Evolutionary conservation across 1,284 basidiomycete species (phyloP).

Genomic region (Ustilago esculenta): DNA sequence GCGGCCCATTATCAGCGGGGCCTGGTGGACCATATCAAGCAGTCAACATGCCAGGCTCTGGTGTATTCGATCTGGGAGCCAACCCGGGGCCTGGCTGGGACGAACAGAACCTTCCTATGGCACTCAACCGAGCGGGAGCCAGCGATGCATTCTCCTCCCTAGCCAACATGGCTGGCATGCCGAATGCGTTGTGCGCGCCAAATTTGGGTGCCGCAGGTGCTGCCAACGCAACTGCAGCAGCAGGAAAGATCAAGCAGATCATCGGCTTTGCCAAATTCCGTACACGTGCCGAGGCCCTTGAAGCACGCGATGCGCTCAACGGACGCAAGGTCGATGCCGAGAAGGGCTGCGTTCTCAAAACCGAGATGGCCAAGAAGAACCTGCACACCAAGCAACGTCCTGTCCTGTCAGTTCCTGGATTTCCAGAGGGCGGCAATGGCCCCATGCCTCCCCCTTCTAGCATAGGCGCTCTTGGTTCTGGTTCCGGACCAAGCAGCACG

Average conservation of each 20-base stretch:
- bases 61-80: slow-evolving; percentile 33
- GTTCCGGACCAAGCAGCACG: slow-evolving; percentile 8
- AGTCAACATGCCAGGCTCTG: slow-evolving; percentile 55
- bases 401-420: slow-evolving; percentile 23
- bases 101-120: slow-evolving; percentile 48
- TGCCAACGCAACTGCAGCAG: slow-evolving; percentile 24
- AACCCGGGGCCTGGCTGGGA: slow-evolving; percentile 37
- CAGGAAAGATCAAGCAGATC: slow-evolving; percentile 76
- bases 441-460: slow-evolving; percentile 18
- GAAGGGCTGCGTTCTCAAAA: slow-evolving; percentile 91
- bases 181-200: slow-evolving; percentile 25
- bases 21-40: slow-evolving; percentile 56
- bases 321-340: slow-evolving; percentile 92
- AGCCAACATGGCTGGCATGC: slow-evolving; percentile 35
- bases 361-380: slow-evolving; percentile 99
- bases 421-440: slow-evolving; percentile 21
- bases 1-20: slow-evolving; percentile 27
- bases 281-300: slow-evolving; percentile 84
- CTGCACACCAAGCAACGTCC: slow-evolving; percentile 77
- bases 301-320: slow-evolving; percentile 87
- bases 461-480: slow-evolving; percentile 1
- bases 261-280: slow-evolving; percentile 98
- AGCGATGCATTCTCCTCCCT: slow-evolving; percentile 45
- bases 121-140: slow-evolving; percentile 43
- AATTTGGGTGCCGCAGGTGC: slow-evolving; percentile 20